phyloP scores from a whole-genome alignment of 768 basidiomycete species.

The Naganishia vishniacii region DNA sequence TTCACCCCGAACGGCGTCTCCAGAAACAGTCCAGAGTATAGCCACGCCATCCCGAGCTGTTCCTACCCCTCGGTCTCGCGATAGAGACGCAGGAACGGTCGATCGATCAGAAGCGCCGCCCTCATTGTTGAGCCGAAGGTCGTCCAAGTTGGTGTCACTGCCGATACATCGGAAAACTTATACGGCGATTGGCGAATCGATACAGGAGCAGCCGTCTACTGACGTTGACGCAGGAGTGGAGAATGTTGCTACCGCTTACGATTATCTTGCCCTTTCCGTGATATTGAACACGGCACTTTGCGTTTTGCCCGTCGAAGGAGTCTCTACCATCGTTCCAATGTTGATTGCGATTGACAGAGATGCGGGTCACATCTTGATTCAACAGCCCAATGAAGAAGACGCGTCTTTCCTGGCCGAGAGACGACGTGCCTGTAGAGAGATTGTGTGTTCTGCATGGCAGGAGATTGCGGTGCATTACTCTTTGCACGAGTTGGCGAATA shows the following conservation, averaged over 20 bases:
- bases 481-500: constrained; percentile 53
- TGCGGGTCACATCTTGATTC: constrained; percentile 49
- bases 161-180: constrained; percentile 38
- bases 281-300: constrained; percentile 65
- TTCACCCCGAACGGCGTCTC: constrained; percentile 19
- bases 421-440: constrained; percentile 56
- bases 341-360: constrained; percentile 65
- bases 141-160: constrained; percentile 34
- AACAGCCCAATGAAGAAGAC: constrained; percentile 31
- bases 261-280: constrained; percentile 66
- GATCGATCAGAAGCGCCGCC: constrained; percentile 2
- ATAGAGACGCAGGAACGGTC: not conserved
- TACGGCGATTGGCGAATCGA: not conserved
- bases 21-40: constrained; percentile 10
- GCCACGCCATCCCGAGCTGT: constrained; percentile 45
- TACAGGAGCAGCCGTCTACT: constrained; percentile 26
- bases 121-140: constrained; percentile 8
- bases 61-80: constrained; percentile 29
- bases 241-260: constrained; percentile 60
- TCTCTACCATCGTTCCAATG: constrained; percentile 80
- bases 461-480: constrained; percentile 68
- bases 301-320: constrained; percentile 65
- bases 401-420: constrained; percentile 52
- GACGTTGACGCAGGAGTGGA: constrained; percentile 28
- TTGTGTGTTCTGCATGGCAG: constrained; percentile 63